These are phyloP conservation scores for Spatholobus suberectus DNA, from an alignment of 306 rosid species.

Conservation along the genomic window DNA sequence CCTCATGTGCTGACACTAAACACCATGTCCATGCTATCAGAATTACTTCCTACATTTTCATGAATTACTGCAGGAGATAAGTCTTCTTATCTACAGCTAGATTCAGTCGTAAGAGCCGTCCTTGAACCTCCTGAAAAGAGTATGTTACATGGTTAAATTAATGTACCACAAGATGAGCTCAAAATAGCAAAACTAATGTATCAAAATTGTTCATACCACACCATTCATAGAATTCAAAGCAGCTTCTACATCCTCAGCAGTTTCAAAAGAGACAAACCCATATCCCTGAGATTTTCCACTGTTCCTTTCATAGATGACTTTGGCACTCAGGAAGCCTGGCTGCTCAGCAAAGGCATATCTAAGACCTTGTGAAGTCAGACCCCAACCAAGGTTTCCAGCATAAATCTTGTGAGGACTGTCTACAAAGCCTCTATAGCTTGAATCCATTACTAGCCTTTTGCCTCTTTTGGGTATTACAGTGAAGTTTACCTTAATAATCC, in stretches of 20 bases:
- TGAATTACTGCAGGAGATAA: constrained; percentile 38
- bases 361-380: constrained; percentile 67
- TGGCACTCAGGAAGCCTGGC: constrained; percentile 75
- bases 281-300: constrained; percentile 70
- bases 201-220: constrained; percentile 60
- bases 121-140: constrained; percentile 66
- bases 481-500: constrained; percentile 73
- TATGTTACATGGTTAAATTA: constrained; percentile 15
- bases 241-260: constrained; percentile 58
- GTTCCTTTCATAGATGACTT: constrained; percentile 73
- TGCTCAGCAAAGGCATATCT: constrained; percentile 66
- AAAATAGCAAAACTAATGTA: not conserved
- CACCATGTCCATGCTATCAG: constrained; percentile 51
- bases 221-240: constrained; percentile 72
- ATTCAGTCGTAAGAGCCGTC: constrained; percentile 70
- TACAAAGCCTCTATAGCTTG: constrained; percentile 58
- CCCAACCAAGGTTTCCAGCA: constrained; percentile 89
- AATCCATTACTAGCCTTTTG: constrained; percentile 58
- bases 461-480: constrained; percentile 77
- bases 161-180: not conserved
- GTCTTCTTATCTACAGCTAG: constrained; percentile 52
- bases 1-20: constrained; percentile 51
- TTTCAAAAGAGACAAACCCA: constrained; percentile 78
- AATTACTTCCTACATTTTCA: constrained; percentile 24
- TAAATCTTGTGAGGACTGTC: constrained; percentile 81